Percentiles rank a stretch among this genome's conserved stretches.
Evolutionary conservation across 2,329 filamentous ascomycete species (phyloP).

Genomic region (Colletotrichum sp.): DNA sequence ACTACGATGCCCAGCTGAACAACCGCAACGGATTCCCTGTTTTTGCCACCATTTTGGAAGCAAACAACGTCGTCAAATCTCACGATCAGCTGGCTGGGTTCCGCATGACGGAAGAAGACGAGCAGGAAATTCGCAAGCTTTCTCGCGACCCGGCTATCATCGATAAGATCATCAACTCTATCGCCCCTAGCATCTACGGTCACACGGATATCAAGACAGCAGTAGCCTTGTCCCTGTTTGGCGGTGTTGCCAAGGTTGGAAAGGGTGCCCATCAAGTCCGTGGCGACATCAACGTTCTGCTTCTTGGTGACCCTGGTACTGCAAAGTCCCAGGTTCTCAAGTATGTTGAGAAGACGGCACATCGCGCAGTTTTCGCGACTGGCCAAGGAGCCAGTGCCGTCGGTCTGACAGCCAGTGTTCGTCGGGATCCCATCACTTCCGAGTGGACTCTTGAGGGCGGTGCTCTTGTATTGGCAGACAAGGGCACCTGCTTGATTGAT

Average conservation of each 20-base stretch:
- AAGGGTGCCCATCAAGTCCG: conserved; percentile 88
- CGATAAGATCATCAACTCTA: conserved; percentile 90
- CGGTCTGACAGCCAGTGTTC: conserved; percentile 95
- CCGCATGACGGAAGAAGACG: conserved; percentile 92
- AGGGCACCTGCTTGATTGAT: conserved; percentile 94
- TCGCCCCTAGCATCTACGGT: conserved; percentile 96
- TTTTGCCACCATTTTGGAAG: conserved; percentile 96
- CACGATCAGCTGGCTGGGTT: conserved; percentile 98
- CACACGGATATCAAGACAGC: conserved; percentile 98
- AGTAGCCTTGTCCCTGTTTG: conserved; percentile 91
- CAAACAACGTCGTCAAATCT: conserved; percentile 95
- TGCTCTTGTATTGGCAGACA: conserved; percentile 91
- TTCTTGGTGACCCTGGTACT: conserved; percentile 95
- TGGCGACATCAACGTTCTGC: conserved; percentile 96
- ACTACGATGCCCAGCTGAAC: conserved; percentile 96
- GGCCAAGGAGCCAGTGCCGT: conserved; percentile 97
- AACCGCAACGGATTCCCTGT: conserved; percentile 99
- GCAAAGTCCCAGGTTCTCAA: conserved; percentile 98
- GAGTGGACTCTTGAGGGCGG: conserved; percentile 98
- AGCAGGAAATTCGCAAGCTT: conserved; percentile 87
- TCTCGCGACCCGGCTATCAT: conserved; percentile 89
- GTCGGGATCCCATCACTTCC: conserved; percentile 90
- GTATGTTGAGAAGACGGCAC: conserved; percentile 96
- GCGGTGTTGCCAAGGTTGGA: conserved; percentile 91
- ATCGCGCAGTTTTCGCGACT: conserved; percentile 95